Evolutionary conservation across 257 asterid species (phyloP), one percentile per base, ranked within the genome.

Genomic region (Rehmannia glutinosa): DNA sequence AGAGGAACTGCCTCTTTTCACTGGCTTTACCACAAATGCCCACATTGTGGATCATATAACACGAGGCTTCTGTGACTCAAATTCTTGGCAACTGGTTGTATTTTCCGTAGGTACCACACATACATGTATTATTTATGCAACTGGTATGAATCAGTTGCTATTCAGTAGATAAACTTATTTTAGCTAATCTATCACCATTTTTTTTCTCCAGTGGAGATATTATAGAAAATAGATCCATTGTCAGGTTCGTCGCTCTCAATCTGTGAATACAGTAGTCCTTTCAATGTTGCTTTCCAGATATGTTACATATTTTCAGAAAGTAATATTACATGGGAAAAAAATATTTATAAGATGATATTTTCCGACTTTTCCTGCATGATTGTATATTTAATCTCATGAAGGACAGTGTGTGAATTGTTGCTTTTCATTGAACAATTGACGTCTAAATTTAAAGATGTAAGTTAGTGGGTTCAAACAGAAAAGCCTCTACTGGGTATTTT

Each of bases 1-100:
- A 80, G 77, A 82, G 97, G 94, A 85, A 57, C 75, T 61, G 85
- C 91, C 59, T 54, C 87, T 11, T 91, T 88, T 46, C 96, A 91
- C 69, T 91, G 91, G 91, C 78, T 80, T 71, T 84, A 91, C 80
- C 97, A 79, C 80, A 91, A 91, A 83, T 91, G 97, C 80, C 75
- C 85, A 23, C 17, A 76, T 55, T 91, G 97, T 66, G 90, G 94
- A 50, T 91, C 97, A 8, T 91, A 86, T 77, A 91, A 86, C 70
- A 91, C 96, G 16, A 78, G 96, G 79, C 88, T 85, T 73, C 45
- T 91, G 47, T 90, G 75, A 84, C 58, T 33, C 56, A 59, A 62
- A 70, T 51, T 16, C 68, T 49, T 7, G 62, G 45, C 69, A 64
- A 69, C 20, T 53, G 71, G 59, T 30, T 32, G 67, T 65, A 45